Evolutionary conservation across 2,329 filamentous ascomycete species (phyloP).

Genomic region (Leptodontidium sp.): DNA sequence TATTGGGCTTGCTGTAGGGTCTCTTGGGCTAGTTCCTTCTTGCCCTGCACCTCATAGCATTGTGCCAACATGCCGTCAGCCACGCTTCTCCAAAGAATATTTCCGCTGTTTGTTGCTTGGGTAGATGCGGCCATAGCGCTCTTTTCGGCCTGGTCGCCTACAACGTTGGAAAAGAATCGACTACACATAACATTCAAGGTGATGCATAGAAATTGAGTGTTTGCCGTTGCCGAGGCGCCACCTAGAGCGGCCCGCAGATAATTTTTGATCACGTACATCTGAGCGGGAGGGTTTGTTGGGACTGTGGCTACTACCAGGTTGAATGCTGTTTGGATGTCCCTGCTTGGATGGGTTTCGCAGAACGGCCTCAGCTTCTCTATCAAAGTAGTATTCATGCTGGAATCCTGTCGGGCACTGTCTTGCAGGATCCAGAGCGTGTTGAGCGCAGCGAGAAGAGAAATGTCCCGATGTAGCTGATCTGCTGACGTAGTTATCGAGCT

Average conservation of each 20-base stretch:
- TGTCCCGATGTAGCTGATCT: slow-evolving; percentile 65
- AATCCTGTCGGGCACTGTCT: slow-evolving; percentile 63
- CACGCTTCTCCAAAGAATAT: slow-evolving; percentile 81
- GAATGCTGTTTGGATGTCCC: slow-evolving; percentile 80
- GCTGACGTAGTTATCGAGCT: slow-evolving; percentile 50
- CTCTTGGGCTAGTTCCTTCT: slow-evolving; percentile 58
- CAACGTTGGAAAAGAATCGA: slow-evolving; percentile 60
- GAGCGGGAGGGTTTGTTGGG: slow-evolving; percentile 65
- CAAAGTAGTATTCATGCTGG: slow-evolving; percentile 65
- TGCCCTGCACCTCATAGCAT: slow-evolving; percentile 77
- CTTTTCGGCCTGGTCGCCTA: slow-evolving; percentile 86
- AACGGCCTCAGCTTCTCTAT: slow-evolving; percentile 72
- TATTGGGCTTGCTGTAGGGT: slow-evolving; percentile 53
- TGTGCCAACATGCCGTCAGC: slow-evolving; percentile 81
- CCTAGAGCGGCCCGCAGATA: slow-evolving; percentile 78
- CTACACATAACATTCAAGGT: slow-evolving; percentile 86
- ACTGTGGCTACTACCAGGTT: slow-evolving; percentile 77
- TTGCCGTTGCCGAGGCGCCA: slow-evolving; percentile 72
- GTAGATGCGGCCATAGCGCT: slow-evolving; percentile 74
- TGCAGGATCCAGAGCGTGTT: slow-evolving; percentile 79
- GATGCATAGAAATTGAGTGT: slow-evolving; percentile 83
- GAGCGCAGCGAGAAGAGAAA: slow-evolving; percentile 71
- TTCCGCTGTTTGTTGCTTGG: slow-evolving; percentile 74
- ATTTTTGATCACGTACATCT: slow-evolving; percentile 80
- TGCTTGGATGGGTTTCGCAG: slow-evolving; percentile 74